These are phyloP conservation scores for Beauveria rudraprayagi DNA, from an alignment of 2,329 filamentous ascomycete species.

Conservation along the genomic window DNA sequence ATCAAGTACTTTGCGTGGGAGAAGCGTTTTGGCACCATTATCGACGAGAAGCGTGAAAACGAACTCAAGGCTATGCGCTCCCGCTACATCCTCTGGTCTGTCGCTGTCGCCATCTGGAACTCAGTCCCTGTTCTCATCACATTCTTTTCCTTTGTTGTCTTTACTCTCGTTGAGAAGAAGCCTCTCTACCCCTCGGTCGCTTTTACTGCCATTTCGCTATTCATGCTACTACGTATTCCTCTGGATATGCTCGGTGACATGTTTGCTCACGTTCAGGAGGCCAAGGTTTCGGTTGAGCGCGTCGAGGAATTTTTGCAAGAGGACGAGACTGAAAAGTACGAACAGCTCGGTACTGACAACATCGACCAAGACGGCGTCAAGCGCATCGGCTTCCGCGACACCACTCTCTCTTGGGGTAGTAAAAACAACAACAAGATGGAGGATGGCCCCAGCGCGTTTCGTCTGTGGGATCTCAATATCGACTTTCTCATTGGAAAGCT, in stretches of 20 bases:
- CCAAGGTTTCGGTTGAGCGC: constrained; percentile 92
- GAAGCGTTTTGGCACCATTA: constrained; percentile 74
- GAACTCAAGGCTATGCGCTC: constrained; percentile 74
- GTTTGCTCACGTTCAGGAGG: constrained; percentile 96
- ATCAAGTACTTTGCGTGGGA: constrained; percentile 99
- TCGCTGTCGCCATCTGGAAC: constrained; percentile 92
- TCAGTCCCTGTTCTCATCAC: constrained; percentile 92
- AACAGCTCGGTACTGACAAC: constrained; percentile 66
- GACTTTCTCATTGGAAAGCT: constrained; percentile 79
- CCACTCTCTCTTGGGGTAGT: constrained; percentile 83
- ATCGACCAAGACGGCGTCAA: constrained; percentile 60
- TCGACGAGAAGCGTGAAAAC: constrained; percentile 76
- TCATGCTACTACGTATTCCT: constrained; percentile 86
- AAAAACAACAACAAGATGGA: constrained; percentile 50
- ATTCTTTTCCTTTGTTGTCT: constrained; percentile 90
- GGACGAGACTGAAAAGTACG: constrained; percentile 93
- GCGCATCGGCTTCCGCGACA: constrained; percentile 76
- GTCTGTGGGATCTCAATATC: constrained; percentile 73
- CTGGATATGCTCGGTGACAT: constrained; percentile 96
- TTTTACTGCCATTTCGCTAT: constrained; percentile 92
- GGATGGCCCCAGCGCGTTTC: constrained; percentile 67
- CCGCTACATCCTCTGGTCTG: constrained; percentile 85
- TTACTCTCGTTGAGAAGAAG: constrained; percentile 84
- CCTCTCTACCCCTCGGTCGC: constrained; percentile 84
- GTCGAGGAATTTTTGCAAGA: constrained; percentile 90